Percentiles rank a stretch among this genome's conserved stretches.
These are phyloP conservation scores for Backusella australiensis DNA, from an alignment of 192 early-diverging fungal genomes.

Conservation along the genomic window DNA sequence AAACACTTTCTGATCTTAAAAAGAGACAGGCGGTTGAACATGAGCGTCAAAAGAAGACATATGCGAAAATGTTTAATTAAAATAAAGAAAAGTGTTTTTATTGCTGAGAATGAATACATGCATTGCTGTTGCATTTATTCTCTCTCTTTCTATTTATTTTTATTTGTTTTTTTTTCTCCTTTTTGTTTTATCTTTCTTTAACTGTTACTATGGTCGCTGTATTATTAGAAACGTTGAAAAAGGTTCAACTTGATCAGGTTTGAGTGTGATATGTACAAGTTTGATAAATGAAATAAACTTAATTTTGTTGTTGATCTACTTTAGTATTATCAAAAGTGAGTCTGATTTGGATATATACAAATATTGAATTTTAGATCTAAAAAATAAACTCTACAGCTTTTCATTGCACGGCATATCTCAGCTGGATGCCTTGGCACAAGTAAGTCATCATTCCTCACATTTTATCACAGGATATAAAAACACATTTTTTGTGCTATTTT, in stretches of 20 bases:
- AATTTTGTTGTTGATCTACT: neutral
- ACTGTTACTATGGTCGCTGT: conserved; percentile 32
- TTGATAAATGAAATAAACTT: neutral
- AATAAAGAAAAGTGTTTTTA: neutral
- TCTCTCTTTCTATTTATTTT: neutral
- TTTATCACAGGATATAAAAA: neutral
- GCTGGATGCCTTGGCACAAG: conserved; percentile 62
- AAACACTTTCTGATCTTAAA: neutral
- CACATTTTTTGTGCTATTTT: neutral
- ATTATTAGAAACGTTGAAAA: conserved; percentile 62
- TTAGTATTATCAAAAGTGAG: conserved; percentile 53
- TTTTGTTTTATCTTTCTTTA: neutral
- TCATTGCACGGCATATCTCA: conserved; percentile 56
- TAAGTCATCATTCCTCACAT: conserved; percentile 15
- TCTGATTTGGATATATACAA: neutral
- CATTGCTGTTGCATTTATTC: neutral
- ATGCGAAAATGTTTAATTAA: neutral
- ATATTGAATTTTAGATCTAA: neutral
- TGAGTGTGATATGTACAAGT: neutral
- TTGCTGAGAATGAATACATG: neutral
- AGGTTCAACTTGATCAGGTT: conserved; percentile 62
- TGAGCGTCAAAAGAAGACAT: neutral
- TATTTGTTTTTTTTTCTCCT: neutral
- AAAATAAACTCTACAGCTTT: conserved; percentile 38
- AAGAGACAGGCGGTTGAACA: neutral